Conservation (phyloP, 108 stramenopile genomes). For the Pseudonitzschia delicatissima region DNA sequence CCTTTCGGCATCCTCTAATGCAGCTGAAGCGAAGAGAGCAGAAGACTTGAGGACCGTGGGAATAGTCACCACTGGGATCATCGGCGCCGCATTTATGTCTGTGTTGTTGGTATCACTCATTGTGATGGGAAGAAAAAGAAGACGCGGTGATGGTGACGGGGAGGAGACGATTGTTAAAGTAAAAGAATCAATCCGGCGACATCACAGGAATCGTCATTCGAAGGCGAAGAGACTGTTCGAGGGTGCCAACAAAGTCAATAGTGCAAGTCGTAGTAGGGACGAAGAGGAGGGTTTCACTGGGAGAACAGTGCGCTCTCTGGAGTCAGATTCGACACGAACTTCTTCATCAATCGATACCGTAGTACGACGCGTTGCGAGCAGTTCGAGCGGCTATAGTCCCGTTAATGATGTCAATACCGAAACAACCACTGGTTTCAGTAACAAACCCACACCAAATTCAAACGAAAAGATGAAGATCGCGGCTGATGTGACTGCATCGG, state of each 20-base stretch:
- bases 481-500: too few relatives aligned
- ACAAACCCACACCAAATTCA: too few relatives aligned
- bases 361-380: neutral
- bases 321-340: neutral
- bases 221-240: neutral
- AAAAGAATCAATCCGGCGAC: neutral
- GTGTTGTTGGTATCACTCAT: conserved; percentile 5
- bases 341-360: neutral
- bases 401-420: neutral
- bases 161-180: neutral
- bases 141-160: neutral
- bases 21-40: neutral
- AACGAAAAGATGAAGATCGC: too few relatives aligned
- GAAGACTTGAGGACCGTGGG: neutral
- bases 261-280: neutral
- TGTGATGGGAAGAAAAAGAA: neutral
- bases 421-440: neutral
- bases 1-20: neutral
- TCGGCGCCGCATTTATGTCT: neutral
- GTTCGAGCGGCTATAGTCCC: neutral
- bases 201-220: neutral
- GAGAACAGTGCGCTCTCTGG: conserved; percentile 2
- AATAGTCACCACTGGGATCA: neutral
- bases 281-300: neutral
- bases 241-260: neutral